Percentiles rank a stretch among this genome's conserved stretches.
Evolutionary conservation across 441 rosid genomes (phyloP).

Genomic region (Adansonia gregorii): DNA sequence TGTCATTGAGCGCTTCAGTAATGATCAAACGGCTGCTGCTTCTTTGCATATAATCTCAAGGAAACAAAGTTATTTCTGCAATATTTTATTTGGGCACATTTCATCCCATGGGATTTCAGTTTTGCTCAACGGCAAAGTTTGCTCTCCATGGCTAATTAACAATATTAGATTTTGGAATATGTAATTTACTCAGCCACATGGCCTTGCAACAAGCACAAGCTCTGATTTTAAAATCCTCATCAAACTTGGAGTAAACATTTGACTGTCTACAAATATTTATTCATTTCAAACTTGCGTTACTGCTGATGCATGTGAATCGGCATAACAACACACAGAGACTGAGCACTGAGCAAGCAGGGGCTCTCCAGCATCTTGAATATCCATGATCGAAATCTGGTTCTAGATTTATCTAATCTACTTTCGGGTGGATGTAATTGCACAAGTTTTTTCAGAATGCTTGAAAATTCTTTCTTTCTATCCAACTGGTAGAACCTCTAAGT

Average conservation of each 20-base stretch:
- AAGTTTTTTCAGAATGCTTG: not conserved
- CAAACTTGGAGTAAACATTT: too few relatives aligned
- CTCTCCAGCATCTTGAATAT: not conserved
- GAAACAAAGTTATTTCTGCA: not conserved
- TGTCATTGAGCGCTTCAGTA: not conserved
- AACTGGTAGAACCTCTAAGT: not conserved
- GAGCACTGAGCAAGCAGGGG: not conserved
- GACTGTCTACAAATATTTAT: not conserved
- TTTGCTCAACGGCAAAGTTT: not conserved
- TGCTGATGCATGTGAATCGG: too few relatives aligned
- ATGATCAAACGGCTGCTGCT: not conserved
- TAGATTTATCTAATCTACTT: not conserved
- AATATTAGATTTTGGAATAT: not conserved
- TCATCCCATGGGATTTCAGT: not conserved
- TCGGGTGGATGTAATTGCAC: not conserved
- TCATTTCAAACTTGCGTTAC: not conserved
- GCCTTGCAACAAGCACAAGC: not conserved
- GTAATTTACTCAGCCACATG: slow-evolving; percentile 8
- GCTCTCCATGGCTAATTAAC: not conserved
- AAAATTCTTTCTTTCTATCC: not conserved
- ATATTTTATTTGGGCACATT: not conserved
- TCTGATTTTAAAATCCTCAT: not conserved
- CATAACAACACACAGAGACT: too few relatives aligned
- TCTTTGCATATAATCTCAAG: not conserved
- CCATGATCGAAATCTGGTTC: not conserved